These are phyloP conservation scores for Stenogyne calaminthoides DNA, from an alignment of 305 asterid genomes.

Conservation along the genomic window DNA sequence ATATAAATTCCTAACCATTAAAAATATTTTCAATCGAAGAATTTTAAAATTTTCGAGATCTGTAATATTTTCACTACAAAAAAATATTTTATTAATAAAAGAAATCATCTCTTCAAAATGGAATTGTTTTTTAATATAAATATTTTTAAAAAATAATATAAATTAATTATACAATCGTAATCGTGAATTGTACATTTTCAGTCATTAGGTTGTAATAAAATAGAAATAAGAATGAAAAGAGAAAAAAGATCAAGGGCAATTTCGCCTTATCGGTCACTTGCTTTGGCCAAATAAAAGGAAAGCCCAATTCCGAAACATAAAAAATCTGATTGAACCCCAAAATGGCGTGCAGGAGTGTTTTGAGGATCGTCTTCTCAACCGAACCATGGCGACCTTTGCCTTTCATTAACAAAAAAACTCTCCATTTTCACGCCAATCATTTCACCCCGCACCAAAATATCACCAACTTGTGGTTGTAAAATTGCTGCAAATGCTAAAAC, in stretches of 20 bases:
- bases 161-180: no score
- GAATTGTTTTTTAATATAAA: no score
- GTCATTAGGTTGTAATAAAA: no score
- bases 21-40: no score
- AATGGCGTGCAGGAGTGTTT: constrained; percentile 68
- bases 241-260: not conserved
- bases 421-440: constrained; percentile 34
- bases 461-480: constrained; percentile 50
- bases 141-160: no score
- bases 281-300: not conserved
- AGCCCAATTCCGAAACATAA: not conserved
- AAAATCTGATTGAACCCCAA: constrained; percentile 18
- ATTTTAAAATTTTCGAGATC: no score
- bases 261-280: constrained; percentile 2
- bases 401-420: constrained; percentile 20
- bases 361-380: constrained; percentile 55
- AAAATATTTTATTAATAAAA: no score
- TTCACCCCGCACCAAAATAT: constrained; percentile 35
- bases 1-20: no score
- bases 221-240: not conserved
- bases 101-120: no score
- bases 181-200: no score
- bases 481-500: constrained; percentile 30
- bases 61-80: no score
- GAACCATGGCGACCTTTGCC: constrained; percentile 63